Percentiles rank a stretch among this genome's conserved stretches.
Evolutionary conservation across 192 early-diverging fungal species (phyloP).

Genomic region (Backusella liffmaniae): DNA sequence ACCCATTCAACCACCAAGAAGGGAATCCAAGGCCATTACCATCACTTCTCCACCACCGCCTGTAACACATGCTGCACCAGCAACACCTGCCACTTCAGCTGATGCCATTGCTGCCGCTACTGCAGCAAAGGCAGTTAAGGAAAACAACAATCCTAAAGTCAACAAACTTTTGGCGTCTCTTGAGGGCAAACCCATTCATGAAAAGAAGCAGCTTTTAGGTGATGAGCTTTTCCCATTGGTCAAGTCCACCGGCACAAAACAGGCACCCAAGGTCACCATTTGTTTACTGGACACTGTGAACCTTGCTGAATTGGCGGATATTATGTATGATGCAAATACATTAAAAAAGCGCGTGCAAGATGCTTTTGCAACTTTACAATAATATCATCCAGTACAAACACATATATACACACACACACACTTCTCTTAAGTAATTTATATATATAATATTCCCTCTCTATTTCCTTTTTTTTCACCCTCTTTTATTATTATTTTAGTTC

Average conservation of each 20-base stretch:
- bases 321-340: constrained; percentile 31
- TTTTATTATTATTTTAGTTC: not conserved
- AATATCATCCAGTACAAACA: not conserved
- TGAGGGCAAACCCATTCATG: constrained; percentile 32
- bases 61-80: not conserved
- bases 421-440: too few relatives aligned
- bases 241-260: constrained; percentile 32
- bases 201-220: constrained; percentile 42
- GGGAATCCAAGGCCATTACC: constrained; percentile 7
- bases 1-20: not conserved
- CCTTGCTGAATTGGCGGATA: constrained; percentile 33
- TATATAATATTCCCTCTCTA: too few relatives aligned
- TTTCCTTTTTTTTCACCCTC: not conserved
- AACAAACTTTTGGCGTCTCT: constrained; percentile 31
- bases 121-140: not conserved
- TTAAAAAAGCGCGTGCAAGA: constrained; percentile 4
- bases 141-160: not conserved
- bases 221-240: constrained; percentile 41
- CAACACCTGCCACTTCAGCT: not conserved
- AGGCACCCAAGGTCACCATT: constrained; percentile 39
- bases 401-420: too few relatives aligned
- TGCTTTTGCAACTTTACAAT: constrained; percentile 18
- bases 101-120: not conserved
- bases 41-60: not conserved
- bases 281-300: constrained; percentile 36